Conservation (phyloP, 768 basidiomycete species). For the Mycena pura region DNA sequence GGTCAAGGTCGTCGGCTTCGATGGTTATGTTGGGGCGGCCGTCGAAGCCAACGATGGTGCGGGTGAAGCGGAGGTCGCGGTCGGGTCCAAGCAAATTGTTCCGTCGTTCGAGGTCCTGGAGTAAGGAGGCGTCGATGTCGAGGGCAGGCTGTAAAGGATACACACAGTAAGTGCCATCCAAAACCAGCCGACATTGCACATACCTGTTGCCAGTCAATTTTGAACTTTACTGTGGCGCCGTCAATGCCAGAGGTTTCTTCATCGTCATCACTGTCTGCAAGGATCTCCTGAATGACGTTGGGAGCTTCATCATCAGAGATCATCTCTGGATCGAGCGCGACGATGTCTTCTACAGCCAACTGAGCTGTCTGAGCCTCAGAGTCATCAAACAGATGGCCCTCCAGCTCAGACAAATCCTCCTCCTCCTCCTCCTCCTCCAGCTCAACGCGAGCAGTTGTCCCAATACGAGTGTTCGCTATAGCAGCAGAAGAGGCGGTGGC, state of each 20-base stretch:
- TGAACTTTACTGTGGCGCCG: not conserved
- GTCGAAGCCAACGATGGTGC: not conserved
- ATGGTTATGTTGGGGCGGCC: not conserved
- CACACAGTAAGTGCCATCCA: too few relatives aligned
- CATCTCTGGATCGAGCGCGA: not conserved
- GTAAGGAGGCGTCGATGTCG: not conserved
- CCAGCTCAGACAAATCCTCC: too few relatives aligned
- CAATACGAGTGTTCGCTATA: too few relatives aligned
- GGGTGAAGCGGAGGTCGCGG: not conserved
- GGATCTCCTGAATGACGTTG: not conserved
- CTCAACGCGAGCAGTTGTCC: too few relatives aligned
- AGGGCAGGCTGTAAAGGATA: not conserved
- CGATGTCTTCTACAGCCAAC: not conserved
- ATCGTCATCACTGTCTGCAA: not conserved
- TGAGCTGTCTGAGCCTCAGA: not conserved
- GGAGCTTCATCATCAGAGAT: not conserved
- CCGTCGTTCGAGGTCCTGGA: not conserved
- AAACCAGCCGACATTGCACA: not conserved
- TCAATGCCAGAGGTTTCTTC: not conserved
- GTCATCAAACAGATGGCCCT: too few relatives aligned
- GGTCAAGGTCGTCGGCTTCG: slow-evolving; percentile 1
- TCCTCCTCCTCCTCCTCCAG: too few relatives aligned
- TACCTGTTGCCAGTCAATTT: not conserved
- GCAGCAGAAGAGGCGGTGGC: too few relatives aligned
- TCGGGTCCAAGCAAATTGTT: not conserved